These are phyloP conservation scores for Mycena rosella DNA, from an alignment of 768 basidiomycete genomes.

Conservation along the genomic window DNA sequence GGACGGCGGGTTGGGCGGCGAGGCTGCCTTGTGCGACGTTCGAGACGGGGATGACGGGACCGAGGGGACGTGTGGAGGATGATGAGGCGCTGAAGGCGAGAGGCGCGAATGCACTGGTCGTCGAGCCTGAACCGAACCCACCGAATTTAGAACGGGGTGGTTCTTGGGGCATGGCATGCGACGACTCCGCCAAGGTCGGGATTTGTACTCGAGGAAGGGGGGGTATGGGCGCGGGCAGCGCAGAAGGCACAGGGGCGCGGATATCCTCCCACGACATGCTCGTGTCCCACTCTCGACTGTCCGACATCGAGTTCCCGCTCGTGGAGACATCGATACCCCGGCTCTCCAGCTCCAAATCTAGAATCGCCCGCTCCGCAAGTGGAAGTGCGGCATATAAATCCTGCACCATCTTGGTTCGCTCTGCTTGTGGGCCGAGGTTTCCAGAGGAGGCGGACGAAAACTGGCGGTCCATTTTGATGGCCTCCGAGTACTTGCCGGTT, in stretches of 20 bases:
- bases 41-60: conserved; percentile 24
- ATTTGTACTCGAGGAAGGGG: conserved; percentile 43
- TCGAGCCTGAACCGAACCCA: conserved; percentile 18
- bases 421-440: conserved; percentile 53
- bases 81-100: conserved; percentile 25
- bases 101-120: conserved; percentile 29
- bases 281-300: conserved; percentile 38
- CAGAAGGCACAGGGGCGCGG: conserved; percentile 35
- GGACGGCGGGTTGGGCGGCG: conserved; percentile 4
- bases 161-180: conserved; percentile 1
- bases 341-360: conserved; percentile 71
- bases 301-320: conserved; percentile 10
- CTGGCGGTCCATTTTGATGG: conserved; percentile 79
- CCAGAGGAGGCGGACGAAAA: conserved; percentile 62
- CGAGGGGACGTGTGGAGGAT: conserved; percentile 14
- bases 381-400: conserved; percentile 77
- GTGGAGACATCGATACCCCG: conserved; percentile 27
- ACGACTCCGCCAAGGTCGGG: background rate
- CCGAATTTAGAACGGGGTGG: conserved; percentile 27
- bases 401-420: conserved; percentile 74
- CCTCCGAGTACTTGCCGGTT: conserved; percentile 76
- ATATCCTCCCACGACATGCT: conserved; percentile 69
- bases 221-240: conserved; percentile 42
- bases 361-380: conserved; percentile 68
- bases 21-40: conserved; percentile 26